These are phyloP conservation scores for Neurospora sp. DNA, from an alignment of 495 filamentous ascomycete genomes.

Conservation along the genomic window DNA sequence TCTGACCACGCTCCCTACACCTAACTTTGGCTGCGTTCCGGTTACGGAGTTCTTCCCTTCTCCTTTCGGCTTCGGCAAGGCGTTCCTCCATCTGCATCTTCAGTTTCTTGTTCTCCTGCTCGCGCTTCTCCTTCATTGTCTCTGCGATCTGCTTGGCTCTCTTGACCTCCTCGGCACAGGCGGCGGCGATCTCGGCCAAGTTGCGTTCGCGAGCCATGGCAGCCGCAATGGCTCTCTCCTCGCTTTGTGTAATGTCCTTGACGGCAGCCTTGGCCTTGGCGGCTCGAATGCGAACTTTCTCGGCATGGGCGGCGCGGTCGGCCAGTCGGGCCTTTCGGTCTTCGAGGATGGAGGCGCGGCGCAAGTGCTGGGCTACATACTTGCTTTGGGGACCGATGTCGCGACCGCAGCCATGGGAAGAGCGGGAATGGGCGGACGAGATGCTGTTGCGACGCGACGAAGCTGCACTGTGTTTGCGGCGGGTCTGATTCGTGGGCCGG, in stretches of 20 bases:
- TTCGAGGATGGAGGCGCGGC: constrained; percentile 85
- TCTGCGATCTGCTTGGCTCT: constrained; percentile 89
- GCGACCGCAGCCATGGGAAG: constrained; percentile 51
- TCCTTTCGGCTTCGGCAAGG: constrained; percentile 75
- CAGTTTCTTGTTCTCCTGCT: constrained; percentile 70
- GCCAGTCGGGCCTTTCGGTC: constrained; percentile 86
- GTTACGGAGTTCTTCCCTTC: constrained; percentile 49
- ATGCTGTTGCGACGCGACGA: constrained; percentile 86
- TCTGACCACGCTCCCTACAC: constrained; percentile 55
- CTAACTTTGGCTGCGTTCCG: constrained; percentile 42
- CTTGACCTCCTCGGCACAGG: constrained; percentile 90
- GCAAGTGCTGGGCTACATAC: constrained; percentile 80
- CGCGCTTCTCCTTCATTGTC: constrained; percentile 81
- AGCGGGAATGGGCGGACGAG: constrained; percentile 70
- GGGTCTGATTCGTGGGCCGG: constrained; percentile 51
- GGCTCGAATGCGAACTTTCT: constrained; percentile 88
- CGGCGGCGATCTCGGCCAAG: constrained; percentile 83
- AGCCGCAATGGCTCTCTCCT: constrained; percentile 82
- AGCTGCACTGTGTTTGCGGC: constrained; percentile 71
- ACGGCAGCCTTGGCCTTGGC: constrained; percentile 74
- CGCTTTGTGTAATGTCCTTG: constrained; percentile 49
- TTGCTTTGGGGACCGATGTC: constrained; percentile 60
- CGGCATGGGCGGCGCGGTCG: constrained; percentile 87
- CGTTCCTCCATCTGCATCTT: constrained; percentile 77
- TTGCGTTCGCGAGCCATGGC: constrained; percentile 85